Base-by-base conservation (phyloP, 495 filamentous ascomycete species). In the Neurospora sp. region DNA sequence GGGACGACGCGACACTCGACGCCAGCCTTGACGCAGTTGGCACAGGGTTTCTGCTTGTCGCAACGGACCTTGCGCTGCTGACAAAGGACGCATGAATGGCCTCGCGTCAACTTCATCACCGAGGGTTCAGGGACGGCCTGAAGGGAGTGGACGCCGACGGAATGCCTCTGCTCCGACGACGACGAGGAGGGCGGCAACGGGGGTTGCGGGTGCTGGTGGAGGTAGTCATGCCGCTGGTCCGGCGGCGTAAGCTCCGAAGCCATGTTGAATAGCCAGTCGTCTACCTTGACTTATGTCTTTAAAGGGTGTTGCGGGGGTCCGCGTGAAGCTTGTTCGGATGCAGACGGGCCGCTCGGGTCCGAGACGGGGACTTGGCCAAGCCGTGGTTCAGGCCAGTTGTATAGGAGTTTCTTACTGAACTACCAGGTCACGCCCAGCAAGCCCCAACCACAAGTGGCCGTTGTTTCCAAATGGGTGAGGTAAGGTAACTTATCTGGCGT, bases 31-130 rank as follows among this genome's bases (percentile, higher is more conserved):
- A 86, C 78, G 76, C 89, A 91, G 80, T 89, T 90, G 69, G 88
- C 86, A 74, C 90, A 92, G 40, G 87, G 89, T 74, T 89, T 86
- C 73, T 86, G 83, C 78, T 87, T 86, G 78, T 91, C 88, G 78
- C 90, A 92, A 72, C 86, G 87, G 69, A 91, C 90, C 79, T 91
- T 92, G 69, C 89, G 84, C 73, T 87, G 88, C 74, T 89, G 87
- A 75, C 90, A 92, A 61, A 90, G 78, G 44, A 90, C 85, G 74
- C 90, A 92, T 41, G 89, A 90, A 76, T 87, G 87, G 44, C 84
- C 84, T 71, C 84, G 79, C 27, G 84, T 86, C 77, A 86, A 80
- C 75, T 86, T 86, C 74, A 86, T 79, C 70, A 77, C 79, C 76
- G 81, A 81, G 42, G 80, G 73, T 73, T 83, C 78, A 71, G 77